A percentile compares a stretch with the other conserved stretches of the same genome.
Evolutionary conservation across 345 rosid genomes (phyloP).

Genomic region (Citrus cavaleriei): DNA sequence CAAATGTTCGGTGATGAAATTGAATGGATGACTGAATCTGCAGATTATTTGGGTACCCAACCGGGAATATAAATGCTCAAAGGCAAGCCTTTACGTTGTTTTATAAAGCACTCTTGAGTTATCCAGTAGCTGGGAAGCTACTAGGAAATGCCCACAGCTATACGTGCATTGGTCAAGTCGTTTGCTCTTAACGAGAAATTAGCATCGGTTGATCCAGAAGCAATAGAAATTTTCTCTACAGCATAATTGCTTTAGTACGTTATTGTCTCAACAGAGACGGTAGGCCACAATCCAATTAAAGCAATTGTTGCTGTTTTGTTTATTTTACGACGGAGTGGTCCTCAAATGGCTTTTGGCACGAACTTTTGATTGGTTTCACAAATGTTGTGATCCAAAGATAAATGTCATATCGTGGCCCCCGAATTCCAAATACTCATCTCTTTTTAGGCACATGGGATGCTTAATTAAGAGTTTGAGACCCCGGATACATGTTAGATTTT

Average conservation of each 20-base stretch:
- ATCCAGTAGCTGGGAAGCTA: background rate
- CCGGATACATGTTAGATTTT: background rate
- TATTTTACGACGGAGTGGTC: background rate
- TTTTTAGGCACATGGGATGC: constrained; percentile 10
- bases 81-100: background rate
- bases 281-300: background rate
- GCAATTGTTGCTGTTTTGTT: background rate
- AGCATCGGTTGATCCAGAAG: background rate
- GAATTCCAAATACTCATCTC: background rate
- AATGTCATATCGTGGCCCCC: background rate
- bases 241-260: too few relatives aligned
- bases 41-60: background rate
- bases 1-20: background rate
- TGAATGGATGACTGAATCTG: background rate
- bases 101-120: background rate
- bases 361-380: background rate
- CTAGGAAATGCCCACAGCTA: background rate
- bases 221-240: background rate
- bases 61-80: background rate
- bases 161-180: background rate
- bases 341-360: background rate
- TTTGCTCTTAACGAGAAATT: background rate
- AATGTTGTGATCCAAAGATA: background rate
- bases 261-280: background rate
- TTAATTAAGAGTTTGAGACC: background rate